phyloP scores from a whole-genome alignment of 176 grass and related monocot genomes.

The Oryza brachyantha region DNA sequence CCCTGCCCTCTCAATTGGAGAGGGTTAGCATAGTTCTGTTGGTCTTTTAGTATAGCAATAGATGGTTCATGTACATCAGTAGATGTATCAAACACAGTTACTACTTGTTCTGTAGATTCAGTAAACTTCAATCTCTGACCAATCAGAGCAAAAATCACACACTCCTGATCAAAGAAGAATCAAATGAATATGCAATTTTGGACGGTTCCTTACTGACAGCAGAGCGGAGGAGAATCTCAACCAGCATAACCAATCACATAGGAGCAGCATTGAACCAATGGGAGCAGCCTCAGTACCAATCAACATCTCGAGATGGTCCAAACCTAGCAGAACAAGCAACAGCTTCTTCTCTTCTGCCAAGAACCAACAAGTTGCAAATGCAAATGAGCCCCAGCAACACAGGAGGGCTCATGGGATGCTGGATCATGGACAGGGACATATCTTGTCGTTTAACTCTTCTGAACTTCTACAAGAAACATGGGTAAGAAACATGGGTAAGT shows the following conservation, averaged over 20 bases:
- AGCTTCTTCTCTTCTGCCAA: too few relatives aligned
- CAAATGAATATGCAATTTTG: neutral
- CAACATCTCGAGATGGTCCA: neutral
- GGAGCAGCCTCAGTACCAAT: neutral
- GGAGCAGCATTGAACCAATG: neutral
- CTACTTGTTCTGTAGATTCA: neutral
- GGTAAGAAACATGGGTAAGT: too few relatives aligned
- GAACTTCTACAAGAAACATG: neutral
- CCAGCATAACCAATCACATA: neutral
- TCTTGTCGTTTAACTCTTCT: neutral
- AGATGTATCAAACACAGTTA: neutral
- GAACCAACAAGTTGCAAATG: neutral
- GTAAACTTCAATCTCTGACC: neutral
- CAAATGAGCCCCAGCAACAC: neutral
- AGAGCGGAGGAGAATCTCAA: neutral
- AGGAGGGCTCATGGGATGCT: too few relatives aligned
- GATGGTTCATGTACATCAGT: too few relatives aligned
- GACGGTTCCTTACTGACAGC: neutral
- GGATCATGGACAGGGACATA: too few relatives aligned
- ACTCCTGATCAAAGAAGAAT: neutral
- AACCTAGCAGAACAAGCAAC: neutral
- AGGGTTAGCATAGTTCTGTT: too few relatives aligned
- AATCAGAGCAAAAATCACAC: neutral
- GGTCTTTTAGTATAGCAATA: too few relatives aligned
- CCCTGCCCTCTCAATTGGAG: too few relatives aligned